A percentile compares a stretch with the other conserved stretches of the same genome.
Evolutionary conservation across 1,284 basidiomycete species (phyloP).

Genomic region (Bjerkandera adusta): DNA sequence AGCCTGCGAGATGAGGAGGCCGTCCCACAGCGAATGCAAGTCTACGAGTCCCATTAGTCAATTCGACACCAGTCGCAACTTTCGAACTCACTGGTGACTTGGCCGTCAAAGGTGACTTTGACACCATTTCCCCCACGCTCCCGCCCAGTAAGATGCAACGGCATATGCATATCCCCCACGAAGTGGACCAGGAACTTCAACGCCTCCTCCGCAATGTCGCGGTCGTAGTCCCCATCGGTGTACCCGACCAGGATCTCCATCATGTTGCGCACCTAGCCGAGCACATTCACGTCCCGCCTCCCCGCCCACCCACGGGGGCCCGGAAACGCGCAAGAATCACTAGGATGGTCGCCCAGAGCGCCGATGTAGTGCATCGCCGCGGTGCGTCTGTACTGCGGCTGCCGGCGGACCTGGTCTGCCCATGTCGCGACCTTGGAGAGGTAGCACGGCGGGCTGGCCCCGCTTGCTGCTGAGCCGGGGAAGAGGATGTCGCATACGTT

Average conservation of each 20-base stretch:
- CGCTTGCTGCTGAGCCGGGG: constrained; percentile 30
- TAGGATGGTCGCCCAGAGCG: constrained; percentile 74
- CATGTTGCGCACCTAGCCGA: constrained; percentile 74
- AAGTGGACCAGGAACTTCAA: constrained; percentile 91
- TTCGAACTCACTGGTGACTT: constrained; percentile 62
- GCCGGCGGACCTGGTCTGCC: constrained; percentile 70
- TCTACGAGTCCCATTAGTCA: constrained; percentile 43
- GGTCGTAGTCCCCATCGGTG: constrained; percentile 23
- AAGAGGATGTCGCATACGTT: constrained; percentile 73
- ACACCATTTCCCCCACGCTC: constrained; percentile 83
- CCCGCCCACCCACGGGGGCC: constrained; percentile 80
- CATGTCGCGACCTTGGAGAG: constrained; percentile 82
- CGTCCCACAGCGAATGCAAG: constrained; percentile 87
- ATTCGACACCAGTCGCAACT: background rate
- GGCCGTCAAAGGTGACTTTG: constrained; percentile 68
- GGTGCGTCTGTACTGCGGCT: constrained; percentile 55
- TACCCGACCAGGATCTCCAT: constrained; percentile 59
- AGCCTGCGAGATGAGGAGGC: constrained; percentile 76
- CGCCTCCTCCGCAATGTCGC: constrained; percentile 52
- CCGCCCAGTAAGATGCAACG: constrained; percentile 84
- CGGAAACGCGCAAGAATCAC: constrained; percentile 72
- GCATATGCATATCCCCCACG: constrained; percentile 89
- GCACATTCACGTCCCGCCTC: constrained; percentile 63
- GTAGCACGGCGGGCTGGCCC: constrained; percentile 52
- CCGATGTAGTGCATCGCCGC: constrained; percentile 75